Conservation (phyloP, 768 basidiomycete species). For the Gymnopilus junonius region DNA sequence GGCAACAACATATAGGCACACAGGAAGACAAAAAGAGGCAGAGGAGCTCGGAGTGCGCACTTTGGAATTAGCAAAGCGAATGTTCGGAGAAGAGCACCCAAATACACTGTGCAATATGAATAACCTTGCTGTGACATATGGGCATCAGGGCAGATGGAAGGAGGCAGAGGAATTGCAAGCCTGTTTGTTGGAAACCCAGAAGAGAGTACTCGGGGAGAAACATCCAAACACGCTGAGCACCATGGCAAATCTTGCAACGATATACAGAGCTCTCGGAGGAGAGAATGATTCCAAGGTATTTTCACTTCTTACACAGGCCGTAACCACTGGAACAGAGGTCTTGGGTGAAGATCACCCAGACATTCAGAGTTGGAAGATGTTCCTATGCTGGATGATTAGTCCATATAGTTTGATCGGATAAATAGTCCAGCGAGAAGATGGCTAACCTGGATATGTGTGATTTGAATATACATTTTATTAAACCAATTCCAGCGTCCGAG, state of each 20-base stretch:
- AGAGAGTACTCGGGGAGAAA: slow-evolving; percentile 6
- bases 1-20: neutral
- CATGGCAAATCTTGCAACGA: slow-evolving; percentile 7
- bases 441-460: too few species aligned
- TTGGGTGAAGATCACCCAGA: neutral
- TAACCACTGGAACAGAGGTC: neutral
- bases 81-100: neutral
- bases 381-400: too few species aligned
- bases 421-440: too few species aligned
- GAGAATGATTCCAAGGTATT: neutral
- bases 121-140: neutral
- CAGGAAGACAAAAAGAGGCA: neutral
- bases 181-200: neutral
- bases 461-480: too few species aligned
- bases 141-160: neutral
- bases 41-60: neutral
- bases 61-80: neutral
- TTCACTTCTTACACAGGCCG: neutral
- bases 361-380: neutral
- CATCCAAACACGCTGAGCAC: slow-evolving; percentile 7
- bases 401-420: too few species aligned
- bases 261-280: neutral
- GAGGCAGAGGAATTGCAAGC: neutral
- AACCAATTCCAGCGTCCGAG: too few species aligned
- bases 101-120: neutral